These are phyloP conservation scores for Begonia peltatifolia DNA, from an alignment of 306 rosid species.

Conservation along the genomic window DNA sequence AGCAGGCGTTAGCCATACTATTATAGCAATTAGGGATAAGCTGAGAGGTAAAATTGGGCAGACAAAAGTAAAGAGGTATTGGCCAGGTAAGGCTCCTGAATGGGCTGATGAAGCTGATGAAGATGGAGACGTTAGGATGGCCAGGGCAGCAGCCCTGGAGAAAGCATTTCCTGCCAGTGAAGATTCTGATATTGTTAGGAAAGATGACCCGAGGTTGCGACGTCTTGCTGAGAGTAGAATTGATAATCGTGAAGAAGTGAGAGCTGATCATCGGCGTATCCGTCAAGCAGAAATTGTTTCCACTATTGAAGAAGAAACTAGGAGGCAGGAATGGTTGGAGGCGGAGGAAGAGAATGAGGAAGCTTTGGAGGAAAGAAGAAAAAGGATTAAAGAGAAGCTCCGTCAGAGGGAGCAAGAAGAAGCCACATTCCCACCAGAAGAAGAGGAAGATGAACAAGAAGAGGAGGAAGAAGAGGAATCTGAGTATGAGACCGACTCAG, in stretches of 20 bases:
- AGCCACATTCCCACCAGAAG: slow-evolving; percentile 45
- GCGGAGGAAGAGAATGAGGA: slow-evolving; percentile 66
- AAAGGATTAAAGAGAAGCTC: slow-evolving; percentile 51
- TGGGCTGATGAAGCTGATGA: slow-evolving; percentile 77
- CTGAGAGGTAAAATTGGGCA: slow-evolving; percentile 91
- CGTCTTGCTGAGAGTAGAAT: slow-evolving; percentile 67
- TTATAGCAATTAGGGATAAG: slow-evolving; percentile 79
- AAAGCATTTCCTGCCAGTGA: slow-evolving; percentile 55
- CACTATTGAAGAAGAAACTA: slow-evolving; percentile 75
- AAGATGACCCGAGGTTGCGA: slow-evolving; percentile 70
- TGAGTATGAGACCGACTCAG: slow-evolving; percentile 90
- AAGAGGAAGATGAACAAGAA: slow-evolving; percentile 63
- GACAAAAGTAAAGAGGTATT: slow-evolving; percentile 78
- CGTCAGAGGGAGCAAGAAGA: slow-evolving; percentile 84
- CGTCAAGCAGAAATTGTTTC: slow-evolving; percentile 92
- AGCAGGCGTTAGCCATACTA: slow-evolving; percentile 88
- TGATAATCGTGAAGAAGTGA: slow-evolving; percentile 79
- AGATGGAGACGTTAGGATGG: slow-evolving; percentile 52
- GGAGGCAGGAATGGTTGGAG: slow-evolving; percentile 76
- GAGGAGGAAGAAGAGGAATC: slow-evolving; percentile 77
- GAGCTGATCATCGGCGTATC: slow-evolving; percentile 87
- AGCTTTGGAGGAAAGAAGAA: slow-evolving; percentile 72
- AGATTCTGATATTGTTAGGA: slow-evolving; percentile 32
- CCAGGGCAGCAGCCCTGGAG: slow-evolving; percentile 51
- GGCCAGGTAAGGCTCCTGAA: slow-evolving; percentile 96